Evolutionary conservation across 805 yeast species (phyloP).

Genomic region (Priceomyces haplophilus): DNA sequence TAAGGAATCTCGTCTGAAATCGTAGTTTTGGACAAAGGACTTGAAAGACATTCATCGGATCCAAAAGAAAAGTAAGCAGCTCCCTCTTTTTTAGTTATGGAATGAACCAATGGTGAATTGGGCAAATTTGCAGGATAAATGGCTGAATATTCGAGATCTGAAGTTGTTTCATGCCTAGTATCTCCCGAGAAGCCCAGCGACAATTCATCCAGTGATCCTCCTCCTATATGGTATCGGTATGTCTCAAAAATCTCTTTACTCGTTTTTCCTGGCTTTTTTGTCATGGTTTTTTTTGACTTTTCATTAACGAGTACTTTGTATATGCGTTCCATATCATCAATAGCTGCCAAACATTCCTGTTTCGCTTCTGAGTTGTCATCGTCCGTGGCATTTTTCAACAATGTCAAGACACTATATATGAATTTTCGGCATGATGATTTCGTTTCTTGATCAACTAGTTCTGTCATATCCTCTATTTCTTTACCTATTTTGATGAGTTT

Average conservation of each 20-base stretch:
- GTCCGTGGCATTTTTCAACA: conserved; percentile 53
- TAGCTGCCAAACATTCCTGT: conserved; percentile 64
- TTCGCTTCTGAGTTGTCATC: conserved; percentile 54
- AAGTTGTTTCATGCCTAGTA: conserved; percentile 15
- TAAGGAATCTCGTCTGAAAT: conserved; percentile 64
- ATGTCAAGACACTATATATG: conserved; percentile 55
- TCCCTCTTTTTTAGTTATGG: conserved; percentile 29
- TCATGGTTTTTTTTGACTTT: conserved; percentile 18
- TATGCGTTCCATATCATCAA: conserved; percentile 72
- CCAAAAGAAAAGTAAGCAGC: no score
- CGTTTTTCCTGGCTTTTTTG: conserved; percentile 4
- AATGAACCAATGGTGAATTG: conserved; percentile 37
- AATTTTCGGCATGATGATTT: conserved; percentile 52
- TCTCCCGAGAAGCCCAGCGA: neutral
- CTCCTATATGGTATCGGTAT: neutral
- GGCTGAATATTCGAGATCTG: conserved; percentile 23
- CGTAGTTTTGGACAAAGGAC: conserved; percentile 48
- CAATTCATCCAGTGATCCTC: neutral
- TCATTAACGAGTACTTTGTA: conserved; percentile 51
- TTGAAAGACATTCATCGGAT: conserved; percentile 19
- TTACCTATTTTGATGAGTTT: conserved; percentile 62
- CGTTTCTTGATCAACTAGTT: conserved; percentile 32
- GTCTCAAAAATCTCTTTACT: neutral
- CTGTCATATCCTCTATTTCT: conserved; percentile 51
- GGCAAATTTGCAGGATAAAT: conserved; percentile 18